Conservation (phyloP, 2,329 filamentous ascomycete species). For the Phoma sp. region DNA sequence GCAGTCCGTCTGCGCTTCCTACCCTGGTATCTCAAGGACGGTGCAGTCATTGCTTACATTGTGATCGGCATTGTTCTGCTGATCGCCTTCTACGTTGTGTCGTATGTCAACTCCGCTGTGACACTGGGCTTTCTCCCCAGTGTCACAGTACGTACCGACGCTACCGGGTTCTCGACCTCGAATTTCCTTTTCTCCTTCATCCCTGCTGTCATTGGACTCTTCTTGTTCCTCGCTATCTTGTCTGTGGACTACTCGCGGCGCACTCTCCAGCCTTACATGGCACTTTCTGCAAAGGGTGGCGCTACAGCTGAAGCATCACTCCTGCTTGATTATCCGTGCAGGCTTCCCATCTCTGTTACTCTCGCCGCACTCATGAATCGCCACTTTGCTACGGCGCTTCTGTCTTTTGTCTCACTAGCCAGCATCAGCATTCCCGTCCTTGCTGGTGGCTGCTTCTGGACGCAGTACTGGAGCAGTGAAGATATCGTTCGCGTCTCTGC, state of each 20-base stretch:
- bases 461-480: constrained; percentile 61
- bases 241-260: constrained; percentile 70
- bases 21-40: constrained; percentile 76
- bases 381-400: constrained; percentile 69
- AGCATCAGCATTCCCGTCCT: constrained; percentile 70
- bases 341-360: constrained; percentile 66
- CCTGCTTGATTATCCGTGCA: constrained; percentile 72
- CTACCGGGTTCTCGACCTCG: constrained; percentile 75
- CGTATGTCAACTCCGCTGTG: constrained; percentile 74
- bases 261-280: constrained; percentile 71
- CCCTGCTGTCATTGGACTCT: constrained; percentile 69
- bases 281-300: constrained; percentile 64
- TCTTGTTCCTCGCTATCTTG: constrained; percentile 71
- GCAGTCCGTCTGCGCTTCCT: constrained; percentile 69
- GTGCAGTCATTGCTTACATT: constrained; percentile 69
- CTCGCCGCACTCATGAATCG: constrained; percentile 64
- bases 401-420: constrained; percentile 65
- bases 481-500: constrained; percentile 63
- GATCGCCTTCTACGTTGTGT: constrained; percentile 69
- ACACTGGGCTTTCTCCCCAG: constrained; percentile 73
- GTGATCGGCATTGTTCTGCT: constrained; percentile 49
- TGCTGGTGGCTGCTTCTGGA: constrained; percentile 74
- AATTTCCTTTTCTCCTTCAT: constrained; percentile 87
- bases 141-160: constrained; percentile 65
- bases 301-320: constrained; percentile 67